These are phyloP conservation scores for Helicostylum pulchrum DNA, from an alignment of 192 early-diverging fungal genomes.

Conservation along the genomic window DNA sequence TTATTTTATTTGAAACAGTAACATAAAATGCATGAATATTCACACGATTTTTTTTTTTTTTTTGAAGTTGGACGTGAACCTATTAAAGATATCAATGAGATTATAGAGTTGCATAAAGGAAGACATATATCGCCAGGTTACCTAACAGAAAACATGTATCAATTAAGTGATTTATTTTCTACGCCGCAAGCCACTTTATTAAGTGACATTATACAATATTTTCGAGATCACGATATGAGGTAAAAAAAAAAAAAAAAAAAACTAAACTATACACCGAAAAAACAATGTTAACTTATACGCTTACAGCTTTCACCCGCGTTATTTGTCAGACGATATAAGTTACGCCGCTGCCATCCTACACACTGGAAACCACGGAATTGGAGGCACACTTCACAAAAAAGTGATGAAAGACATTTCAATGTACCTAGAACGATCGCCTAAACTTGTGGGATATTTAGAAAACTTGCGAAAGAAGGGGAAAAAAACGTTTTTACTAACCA, in stretches of 20 bases:
- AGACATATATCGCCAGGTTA: constrained; percentile 58
- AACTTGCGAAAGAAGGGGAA: constrained; percentile 45
- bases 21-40: too few species aligned
- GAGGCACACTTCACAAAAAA: constrained; percentile 45
- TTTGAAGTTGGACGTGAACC: constrained; percentile 60
- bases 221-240: constrained; percentile 49
- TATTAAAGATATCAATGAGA: constrained; percentile 48
- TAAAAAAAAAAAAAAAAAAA: constrained; percentile 2
- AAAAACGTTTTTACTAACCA: constrained; percentile 56
- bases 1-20: too few species aligned
- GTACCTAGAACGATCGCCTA: constrained; percentile 47
- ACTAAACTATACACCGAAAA: too few species aligned
- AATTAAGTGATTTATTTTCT: constrained; percentile 60
- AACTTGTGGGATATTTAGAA: constrained; percentile 50
- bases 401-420: constrained; percentile 47
- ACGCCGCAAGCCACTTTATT: constrained; percentile 53
- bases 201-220: constrained; percentile 60
- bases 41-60: not conserved
- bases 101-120: constrained; percentile 53
- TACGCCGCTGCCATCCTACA: constrained; percentile 52
- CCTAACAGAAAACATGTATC: constrained; percentile 50
- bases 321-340: constrained; percentile 56
- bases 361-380: constrained; percentile 41
- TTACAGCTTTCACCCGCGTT: constrained; percentile 57
- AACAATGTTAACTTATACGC: too few species aligned